Evolutionary conservation across 2,329 filamentous ascomycete genomes (phyloP), one percentile per base, ranked within the genome.

Genomic region (Cadophora sp.): DNA sequence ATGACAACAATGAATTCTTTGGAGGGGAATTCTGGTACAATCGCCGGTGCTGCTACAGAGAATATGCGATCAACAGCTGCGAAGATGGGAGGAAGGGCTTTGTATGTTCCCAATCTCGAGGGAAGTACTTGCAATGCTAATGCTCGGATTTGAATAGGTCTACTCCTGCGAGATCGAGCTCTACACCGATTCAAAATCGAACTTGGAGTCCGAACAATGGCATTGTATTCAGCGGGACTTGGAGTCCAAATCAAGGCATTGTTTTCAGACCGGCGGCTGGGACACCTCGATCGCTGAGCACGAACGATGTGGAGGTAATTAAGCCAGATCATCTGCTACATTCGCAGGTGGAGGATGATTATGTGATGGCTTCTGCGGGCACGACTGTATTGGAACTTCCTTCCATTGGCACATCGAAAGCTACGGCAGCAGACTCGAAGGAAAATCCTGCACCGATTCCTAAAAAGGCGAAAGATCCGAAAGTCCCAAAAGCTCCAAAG

Each of bases 181-280:
- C 55, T 7, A 24, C 55, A 18, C 55, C 55, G 18, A 1, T 36
- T 33, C 39, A n/a, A 20, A 27, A 58, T 58, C 36, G 61, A 55
- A 43, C 50, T 2, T 63, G 61, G 61, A 63, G 48, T 55, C 61
- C 61, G 22, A 43, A 55, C 36, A 43, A 63, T 43, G 61, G 61
- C 39, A 78, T 82, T 62, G 75, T 80, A 4, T 82, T 82, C 68
- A 70, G 73, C 56, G 76, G 74, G 59, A 71, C 77, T 33, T 83
- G 81, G 81, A 75, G 76, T 62, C 75, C 77, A 4, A 75, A 71
- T n/a, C 74, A 77, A 63, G 80, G 80, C 45, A 78, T 82, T 62
- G 75, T 80, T 2, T 82, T 82, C 68, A 70, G 72, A 41, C 64
- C 71, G 36, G 62, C 53, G 8, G 56, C 61, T n/a, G 65, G 64